These are phyloP conservation scores for Scheffersomyces titani DNA, from an alignment of 1,139 yeast genomes.

Conservation along the genomic window DNA sequence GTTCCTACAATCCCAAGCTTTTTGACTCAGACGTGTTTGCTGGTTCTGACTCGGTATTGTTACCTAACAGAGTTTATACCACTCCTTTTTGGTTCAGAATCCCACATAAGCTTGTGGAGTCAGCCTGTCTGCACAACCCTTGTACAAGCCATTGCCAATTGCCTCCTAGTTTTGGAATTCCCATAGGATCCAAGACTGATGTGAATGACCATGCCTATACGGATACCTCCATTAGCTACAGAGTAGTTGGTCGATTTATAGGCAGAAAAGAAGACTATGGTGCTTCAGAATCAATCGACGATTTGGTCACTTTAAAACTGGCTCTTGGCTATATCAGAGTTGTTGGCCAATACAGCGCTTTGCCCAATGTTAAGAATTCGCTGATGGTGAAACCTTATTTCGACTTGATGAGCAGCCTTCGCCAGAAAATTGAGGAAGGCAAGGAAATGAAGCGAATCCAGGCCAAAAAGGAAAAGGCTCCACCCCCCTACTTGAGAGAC, in stretches of 20 bases:
- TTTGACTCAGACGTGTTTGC: constrained; percentile 8
- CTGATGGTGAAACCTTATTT: background rate
- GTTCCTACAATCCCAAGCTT: constrained; percentile 10
- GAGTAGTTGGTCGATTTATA: constrained; percentile 13
- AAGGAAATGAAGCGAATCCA: background rate
- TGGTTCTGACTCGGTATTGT: constrained; percentile 1
- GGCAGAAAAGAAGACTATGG: constrained; percentile 11
- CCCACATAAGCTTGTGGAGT: constrained; percentile 13
- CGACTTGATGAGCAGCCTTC: background rate
- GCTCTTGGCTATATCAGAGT: background rate
- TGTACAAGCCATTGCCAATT: constrained; percentile 11
- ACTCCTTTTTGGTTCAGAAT: constrained; percentile 14
- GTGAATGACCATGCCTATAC: constrained; percentile 9
- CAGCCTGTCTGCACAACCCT: constrained; percentile 13
- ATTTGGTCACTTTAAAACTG: background rate
- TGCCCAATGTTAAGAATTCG: constrained; percentile 3
- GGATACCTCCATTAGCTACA: constrained; percentile 9
- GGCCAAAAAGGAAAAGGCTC: background rate
- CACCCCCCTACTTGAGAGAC: background rate
- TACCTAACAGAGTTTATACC: constrained; percentile 2
- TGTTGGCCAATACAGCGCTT: background rate
- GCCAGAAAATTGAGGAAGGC: background rate
- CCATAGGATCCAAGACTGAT: background rate
- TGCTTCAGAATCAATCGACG: constrained; percentile 1
- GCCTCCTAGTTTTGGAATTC: background rate